Evolutionary conservation across 1,139 yeast genomes (phyloP), one percentile per base, ranked within the genome.

Genomic region (Candida freyschussii): DNA sequence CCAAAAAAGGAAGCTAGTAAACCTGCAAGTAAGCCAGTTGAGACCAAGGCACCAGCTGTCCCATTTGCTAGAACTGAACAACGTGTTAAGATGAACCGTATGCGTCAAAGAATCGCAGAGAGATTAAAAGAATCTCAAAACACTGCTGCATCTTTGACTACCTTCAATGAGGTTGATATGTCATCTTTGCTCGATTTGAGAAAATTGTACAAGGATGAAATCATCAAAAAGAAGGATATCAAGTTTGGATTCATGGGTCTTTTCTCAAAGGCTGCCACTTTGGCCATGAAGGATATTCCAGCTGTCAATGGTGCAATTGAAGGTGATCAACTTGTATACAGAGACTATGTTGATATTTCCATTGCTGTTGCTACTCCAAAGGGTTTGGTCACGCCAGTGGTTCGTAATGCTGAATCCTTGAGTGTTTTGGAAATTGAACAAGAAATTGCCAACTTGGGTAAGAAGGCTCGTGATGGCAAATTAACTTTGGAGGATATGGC

Each of bases 231-330:
- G 66, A 85, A 89, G 46, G 96, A 96, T 53, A 73, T 82, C 65
- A 93, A 93, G 72, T 75, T 91, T 53, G 99, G 99, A 44, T 91
- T 91, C 75, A 91, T 91, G 98, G 97, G 98, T 62, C 87, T 95
- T 22, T 91, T 91, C 69, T 79, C 97, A 46, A 85, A 84, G 72
- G 99, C 99, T 40, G 74, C 85, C 40, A 75, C 91, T 37, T 72
- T 89, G 56, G 98, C 98, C 47, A 83, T 91, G 67, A 86, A 87
- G 71, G 96, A 87, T 38, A 72, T 87, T 44, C 98, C 99, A 48
- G 83, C 96, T 34, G 95, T 86, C 47, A 91, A 91, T 57, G 98
- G 95, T 54, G 80, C 95, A 50, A 91, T 91, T 57, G 97, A 87
- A 63, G 87, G 83, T 50, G 93, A 86, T 63, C 91, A 95, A 53